Percentiles rank a stretch among this genome's conserved stretches.
phyloP scores from a whole-genome alignment of 2,329 filamentous ascomycete genomes.

The Penicillium sp. region DNA sequence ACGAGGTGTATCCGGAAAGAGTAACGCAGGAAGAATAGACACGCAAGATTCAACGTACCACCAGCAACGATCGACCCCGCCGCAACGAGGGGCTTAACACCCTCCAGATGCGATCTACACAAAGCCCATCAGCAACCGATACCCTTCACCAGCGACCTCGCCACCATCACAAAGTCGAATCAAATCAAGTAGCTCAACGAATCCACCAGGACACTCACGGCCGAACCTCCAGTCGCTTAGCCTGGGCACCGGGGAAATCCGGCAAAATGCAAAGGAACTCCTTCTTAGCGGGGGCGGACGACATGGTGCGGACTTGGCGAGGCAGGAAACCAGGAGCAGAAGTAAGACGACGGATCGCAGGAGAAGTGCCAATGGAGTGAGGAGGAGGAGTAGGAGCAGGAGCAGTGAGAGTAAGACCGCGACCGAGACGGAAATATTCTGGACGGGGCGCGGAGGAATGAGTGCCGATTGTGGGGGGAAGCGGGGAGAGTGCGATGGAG shows the following conservation, averaged over 20 bases:
- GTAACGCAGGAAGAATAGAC: neutral
- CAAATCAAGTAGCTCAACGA: no score
- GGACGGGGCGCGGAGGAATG: constrained; percentile 16
- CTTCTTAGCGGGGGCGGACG: constrained; percentile 44
- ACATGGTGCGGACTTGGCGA: constrained; percentile 23
- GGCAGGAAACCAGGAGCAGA: neutral
- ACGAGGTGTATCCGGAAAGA: no score
- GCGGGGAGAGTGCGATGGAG: constrained; percentile 14
- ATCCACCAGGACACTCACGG: constrained; percentile 27
- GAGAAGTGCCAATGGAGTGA: neutral
- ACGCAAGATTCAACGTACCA: constrained; percentile 47
- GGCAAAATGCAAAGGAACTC: constrained; percentile 72
- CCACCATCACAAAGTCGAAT: no score
- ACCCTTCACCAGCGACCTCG: no score
- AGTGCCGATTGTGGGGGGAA: constrained; percentile 24
- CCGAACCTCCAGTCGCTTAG: constrained; percentile 60
- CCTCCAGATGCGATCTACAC: constrained; percentile 57
- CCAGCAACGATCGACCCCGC: constrained; percentile 65
- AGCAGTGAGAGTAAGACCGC: neutral
- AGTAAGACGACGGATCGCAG: neutral
- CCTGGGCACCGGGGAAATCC: constrained; percentile 62
- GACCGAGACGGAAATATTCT: constrained; percentile 6
- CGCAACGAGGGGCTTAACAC: constrained; percentile 56
- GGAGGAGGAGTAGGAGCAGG: neutral
- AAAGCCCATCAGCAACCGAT: neutral